phyloP scores from a whole-genome alignment of 257 asterid species.

The Penstemon eatonii region DNA sequence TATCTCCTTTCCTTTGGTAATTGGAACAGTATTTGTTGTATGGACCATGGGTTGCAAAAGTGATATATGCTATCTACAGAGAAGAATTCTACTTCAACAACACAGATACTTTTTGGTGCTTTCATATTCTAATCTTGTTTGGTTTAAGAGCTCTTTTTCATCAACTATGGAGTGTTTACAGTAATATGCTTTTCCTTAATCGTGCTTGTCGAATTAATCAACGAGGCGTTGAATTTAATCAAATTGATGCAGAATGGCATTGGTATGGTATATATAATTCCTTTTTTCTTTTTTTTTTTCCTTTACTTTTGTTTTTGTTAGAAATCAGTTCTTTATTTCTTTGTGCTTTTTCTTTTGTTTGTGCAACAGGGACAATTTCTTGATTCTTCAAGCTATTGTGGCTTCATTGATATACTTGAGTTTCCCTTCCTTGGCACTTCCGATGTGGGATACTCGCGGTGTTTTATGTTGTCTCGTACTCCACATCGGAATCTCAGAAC shows the following conservation, averaged over 20 bases:
- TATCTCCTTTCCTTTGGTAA: slow-evolving; percentile 1
- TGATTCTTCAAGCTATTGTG: slow-evolving; percentile 65
- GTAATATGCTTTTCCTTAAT: slow-evolving; percentile 54
- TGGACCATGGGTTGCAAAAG: slow-evolving; percentile 69
- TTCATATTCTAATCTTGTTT: slow-evolving; percentile 67
- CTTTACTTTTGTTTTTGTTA: not conserved
- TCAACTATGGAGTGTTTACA: slow-evolving; percentile 66
- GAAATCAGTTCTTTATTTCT: slow-evolving; percentile 22
- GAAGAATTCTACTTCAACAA: slow-evolving; percentile 36
- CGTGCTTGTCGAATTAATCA: slow-evolving; percentile 51
- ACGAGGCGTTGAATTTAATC: slow-evolving; percentile 69
- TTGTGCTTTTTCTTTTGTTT: not conserved
- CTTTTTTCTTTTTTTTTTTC: not conserved
- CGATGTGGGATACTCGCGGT: slow-evolving; percentile 71
- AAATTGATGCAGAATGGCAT: slow-evolving; percentile 87
- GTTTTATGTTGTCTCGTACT: slow-evolving; percentile 56
- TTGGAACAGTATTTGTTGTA: slow-evolving; percentile 59
- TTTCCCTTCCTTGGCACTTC: slow-evolving; percentile 59
- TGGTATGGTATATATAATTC: slow-evolving; percentile 44
- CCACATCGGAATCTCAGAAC: slow-evolving; percentile 80
- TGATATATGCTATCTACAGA: slow-evolving; percentile 39
- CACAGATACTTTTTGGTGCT: slow-evolving; percentile 45
- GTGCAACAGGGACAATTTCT: slow-evolving; percentile 76
- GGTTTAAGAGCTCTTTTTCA: slow-evolving; percentile 58
- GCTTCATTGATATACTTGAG: slow-evolving; percentile 58